Evolutionary conservation across 352 stramenopile genomes (phyloP).

Genomic region (Globisporangium echinulatum): DNA sequence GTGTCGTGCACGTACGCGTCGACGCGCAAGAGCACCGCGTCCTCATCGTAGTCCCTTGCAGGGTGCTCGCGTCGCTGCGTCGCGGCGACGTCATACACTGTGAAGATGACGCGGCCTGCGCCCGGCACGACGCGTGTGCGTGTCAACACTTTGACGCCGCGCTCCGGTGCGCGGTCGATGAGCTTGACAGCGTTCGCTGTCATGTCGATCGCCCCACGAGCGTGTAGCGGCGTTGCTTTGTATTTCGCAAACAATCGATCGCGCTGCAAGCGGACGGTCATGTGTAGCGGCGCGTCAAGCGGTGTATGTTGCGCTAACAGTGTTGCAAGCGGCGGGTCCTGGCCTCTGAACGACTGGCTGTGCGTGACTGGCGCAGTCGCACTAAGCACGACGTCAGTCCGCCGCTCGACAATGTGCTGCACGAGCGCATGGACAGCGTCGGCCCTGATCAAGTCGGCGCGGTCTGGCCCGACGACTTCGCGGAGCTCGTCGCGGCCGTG

Average conservation of each 20-base stretch:
- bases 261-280: slow-evolving; percentile 38
- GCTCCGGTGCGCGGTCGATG: slow-evolving; percentile 40
- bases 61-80: slow-evolving; percentile 3
- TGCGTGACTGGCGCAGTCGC: slow-evolving; percentile 4
- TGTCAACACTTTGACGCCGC: slow-evolving; percentile 59
- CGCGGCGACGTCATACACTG: slow-evolving; percentile 43
- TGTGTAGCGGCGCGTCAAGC: background rate
- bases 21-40: slow-evolving; percentile 33
- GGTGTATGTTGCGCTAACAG: background rate
- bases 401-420: slow-evolving; percentile 45
- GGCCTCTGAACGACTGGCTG: slow-evolving; percentile 10
- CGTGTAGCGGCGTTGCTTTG: slow-evolving; percentile 51
- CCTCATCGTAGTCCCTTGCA: background rate
- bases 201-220: slow-evolving; percentile 22
- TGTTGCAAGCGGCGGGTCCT: background rate
- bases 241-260: slow-evolving; percentile 64
- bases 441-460: slow-evolving; percentile 35
- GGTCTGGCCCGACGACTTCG: slow-evolving; percentile 56
- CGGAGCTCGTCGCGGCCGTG: slow-evolving; percentile 37
- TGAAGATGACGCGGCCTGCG: slow-evolving; percentile 44
- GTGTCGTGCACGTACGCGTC: slow-evolving; percentile 60
- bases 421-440: slow-evolving; percentile 32
- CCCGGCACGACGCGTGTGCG: slow-evolving; percentile 26
- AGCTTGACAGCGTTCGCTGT: slow-evolving; percentile 42
- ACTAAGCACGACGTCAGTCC: slow-evolving; percentile 22